These are phyloP conservation scores for Mrakia frigida DNA, from an alignment of 768 basidiomycete genomes.

Conservation along the genomic window DNA sequence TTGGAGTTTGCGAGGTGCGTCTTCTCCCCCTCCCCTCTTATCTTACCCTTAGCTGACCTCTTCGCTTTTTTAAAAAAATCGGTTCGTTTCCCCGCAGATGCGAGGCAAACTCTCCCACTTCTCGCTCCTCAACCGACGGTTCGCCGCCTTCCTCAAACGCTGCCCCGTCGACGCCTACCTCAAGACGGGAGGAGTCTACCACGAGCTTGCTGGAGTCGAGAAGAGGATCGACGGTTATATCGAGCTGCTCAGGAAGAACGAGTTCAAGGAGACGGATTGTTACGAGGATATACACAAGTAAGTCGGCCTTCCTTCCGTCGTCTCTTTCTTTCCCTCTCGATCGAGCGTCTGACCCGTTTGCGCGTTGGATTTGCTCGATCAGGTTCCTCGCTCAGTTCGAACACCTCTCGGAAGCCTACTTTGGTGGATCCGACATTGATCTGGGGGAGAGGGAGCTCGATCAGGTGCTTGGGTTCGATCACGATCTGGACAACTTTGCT, in stretches of 20 bases:
- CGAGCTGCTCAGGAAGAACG: constrained; percentile 73
- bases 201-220: constrained; percentile 82
- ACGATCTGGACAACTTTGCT: constrained; percentile 88
- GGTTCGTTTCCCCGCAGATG: constrained; percentile 56
- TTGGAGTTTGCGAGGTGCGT: constrained; percentile 87
- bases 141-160: constrained; percentile 71
- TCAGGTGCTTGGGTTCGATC: constrained; percentile 72
- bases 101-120: constrained; percentile 74
- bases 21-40: not conserved
- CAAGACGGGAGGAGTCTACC: constrained; percentile 60
- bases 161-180: constrained; percentile 83
- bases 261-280: constrained; percentile 90
- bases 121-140: constrained; percentile 79
- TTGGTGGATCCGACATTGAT: constrained; percentile 75
- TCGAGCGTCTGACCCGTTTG: not conserved
- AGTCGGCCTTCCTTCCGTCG: constrained; percentile 41
- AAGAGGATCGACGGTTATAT: constrained; percentile 88
- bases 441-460: constrained; percentile 84
- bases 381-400: constrained; percentile 92
- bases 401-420: constrained; percentile 82
- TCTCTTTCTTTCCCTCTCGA: not conserved
- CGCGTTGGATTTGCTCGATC: not conserved
- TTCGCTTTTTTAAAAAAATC: not conserved
- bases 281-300: constrained; percentile 83
- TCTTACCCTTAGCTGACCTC: not conserved